A percentile compares a stretch with the other conserved stretches of the same genome.
phyloP scores from a whole-genome alignment of 495 filamentous ascomycete genomes.

The Rhypophila decipiens region DNA sequence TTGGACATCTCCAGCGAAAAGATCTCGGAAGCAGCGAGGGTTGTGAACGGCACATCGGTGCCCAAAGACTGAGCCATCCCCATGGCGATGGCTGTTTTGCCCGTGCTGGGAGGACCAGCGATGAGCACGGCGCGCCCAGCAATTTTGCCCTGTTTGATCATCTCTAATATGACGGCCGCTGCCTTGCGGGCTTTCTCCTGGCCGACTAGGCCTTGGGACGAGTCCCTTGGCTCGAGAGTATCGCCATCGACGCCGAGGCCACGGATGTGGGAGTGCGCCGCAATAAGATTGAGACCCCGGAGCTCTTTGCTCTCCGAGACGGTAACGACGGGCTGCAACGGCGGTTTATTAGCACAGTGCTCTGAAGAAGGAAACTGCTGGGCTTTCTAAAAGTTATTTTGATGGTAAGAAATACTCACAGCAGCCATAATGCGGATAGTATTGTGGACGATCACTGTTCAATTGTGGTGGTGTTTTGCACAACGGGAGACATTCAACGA shows the following conservation, averaged over 20 bases:
- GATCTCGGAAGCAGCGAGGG: constrained; percentile 90
- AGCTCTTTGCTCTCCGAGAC: constrained; percentile 92
- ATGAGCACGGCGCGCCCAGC: constrained; percentile 92
- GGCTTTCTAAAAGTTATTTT: too few species aligned
- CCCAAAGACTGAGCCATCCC: constrained; percentile 96
- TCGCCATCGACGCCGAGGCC: constrained; percentile 91
- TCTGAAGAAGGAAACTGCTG: too few species aligned
- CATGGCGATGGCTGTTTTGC: constrained; percentile 98
- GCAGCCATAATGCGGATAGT: constrained; percentile 27
- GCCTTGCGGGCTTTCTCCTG: constrained; percentile 96
- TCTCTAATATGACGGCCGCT: constrained; percentile 89
- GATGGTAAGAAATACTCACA: constrained; percentile 27
- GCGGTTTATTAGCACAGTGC: constrained; percentile 4
- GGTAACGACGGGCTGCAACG: constrained; percentile 73
- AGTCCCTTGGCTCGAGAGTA: constrained; percentile 74
- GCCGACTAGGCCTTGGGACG: constrained; percentile 95
- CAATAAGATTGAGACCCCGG: constrained; percentile 90
- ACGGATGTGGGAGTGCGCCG: constrained; percentile 95
- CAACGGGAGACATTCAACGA: too few species aligned
- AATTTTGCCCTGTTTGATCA: constrained; percentile 98
- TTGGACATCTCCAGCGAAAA: constrained; percentile 99
- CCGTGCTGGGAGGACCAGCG: constrained; percentile 93
- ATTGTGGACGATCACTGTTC: not conserved
- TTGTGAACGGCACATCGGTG: constrained; percentile 90
- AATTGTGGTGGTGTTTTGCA: constrained; percentile 3